These are phyloP conservation scores for Pythium dissimile DNA, from an alignment of 352 stramenopile genomes.

Conservation along the genomic window DNA sequence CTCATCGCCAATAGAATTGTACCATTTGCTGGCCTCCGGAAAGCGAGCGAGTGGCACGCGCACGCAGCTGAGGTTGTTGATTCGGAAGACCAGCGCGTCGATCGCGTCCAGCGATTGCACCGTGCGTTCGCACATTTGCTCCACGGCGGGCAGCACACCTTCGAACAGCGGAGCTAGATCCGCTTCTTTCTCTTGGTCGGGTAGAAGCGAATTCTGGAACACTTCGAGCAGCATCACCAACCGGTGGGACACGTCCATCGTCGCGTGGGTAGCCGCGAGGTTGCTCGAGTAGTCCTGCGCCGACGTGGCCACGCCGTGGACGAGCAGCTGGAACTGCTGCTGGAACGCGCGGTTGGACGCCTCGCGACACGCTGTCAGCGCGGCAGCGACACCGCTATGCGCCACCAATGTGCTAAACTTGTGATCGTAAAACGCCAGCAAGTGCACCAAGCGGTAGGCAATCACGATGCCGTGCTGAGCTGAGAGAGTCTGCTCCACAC, in stretches of 20 bases:
- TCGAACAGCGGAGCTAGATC: constrained; percentile 57
- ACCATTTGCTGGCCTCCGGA: constrained; percentile 39
- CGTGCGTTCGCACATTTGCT: constrained; percentile 48
- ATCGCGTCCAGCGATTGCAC: constrained; percentile 31
- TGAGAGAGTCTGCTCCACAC: constrained; percentile 60
- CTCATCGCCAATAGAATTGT: constrained; percentile 26
- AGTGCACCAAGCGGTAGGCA: constrained; percentile 61
- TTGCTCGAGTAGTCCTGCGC: constrained; percentile 59
- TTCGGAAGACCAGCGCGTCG: constrained; percentile 60
- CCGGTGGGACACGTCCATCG: constrained; percentile 54
- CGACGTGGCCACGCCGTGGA: constrained; percentile 39
- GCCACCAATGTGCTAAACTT: constrained; percentile 51
- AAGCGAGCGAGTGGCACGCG: constrained; percentile 43
- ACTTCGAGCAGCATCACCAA: constrained; percentile 56
- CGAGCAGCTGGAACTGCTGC: constrained; percentile 48
- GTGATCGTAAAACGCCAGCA: constrained; percentile 65
- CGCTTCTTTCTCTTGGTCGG: constrained; percentile 43
- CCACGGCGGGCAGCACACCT: constrained; percentile 37
- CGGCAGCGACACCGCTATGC: constrained; percentile 26
- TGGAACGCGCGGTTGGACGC: constrained; percentile 43
- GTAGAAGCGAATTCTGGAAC: constrained; percentile 52
- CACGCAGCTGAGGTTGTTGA: constrained; percentile 75
- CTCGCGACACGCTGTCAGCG: constrained; percentile 39
- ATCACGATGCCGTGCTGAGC: constrained; percentile 51
- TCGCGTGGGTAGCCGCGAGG: constrained; percentile 49